Evolutionary conservation across 306 rosid genomes (phyloP).

Genomic region (Pterocarpus santalinus): DNA sequence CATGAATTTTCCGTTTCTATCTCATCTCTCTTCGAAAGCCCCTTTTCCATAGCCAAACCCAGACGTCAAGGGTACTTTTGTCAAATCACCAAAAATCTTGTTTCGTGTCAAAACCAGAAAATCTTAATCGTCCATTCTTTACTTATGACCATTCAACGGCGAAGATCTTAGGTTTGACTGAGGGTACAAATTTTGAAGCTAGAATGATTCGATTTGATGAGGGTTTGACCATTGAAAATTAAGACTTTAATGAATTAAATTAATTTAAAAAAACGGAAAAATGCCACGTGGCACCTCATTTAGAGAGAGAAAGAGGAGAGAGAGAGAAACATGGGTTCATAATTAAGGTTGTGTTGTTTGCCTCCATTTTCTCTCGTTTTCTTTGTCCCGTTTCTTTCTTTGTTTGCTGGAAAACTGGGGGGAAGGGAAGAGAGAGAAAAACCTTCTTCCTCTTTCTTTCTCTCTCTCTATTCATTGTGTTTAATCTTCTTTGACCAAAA

Average conservation of each 20-base stretch:
- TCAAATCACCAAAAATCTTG: background rate
- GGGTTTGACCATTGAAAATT: constrained; percentile 57
- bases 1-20: constrained; percentile 44
- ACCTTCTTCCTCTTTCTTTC: constrained; percentile 47
- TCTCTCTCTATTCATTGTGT: constrained; percentile 49
- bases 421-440: constrained; percentile 57
- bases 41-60: background rate
- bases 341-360: constrained; percentile 33
- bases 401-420: constrained; percentile 44
- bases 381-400: background rate
- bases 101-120: constrained; percentile 33
- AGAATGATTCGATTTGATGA: constrained; percentile 59
- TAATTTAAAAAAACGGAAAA: constrained; percentile 27
- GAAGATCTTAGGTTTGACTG: constrained; percentile 49
- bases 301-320: constrained; percentile 18
- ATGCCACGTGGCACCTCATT: constrained; percentile 56
- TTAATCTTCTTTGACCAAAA: background rate
- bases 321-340: constrained; percentile 37
- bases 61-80: constrained; percentile 4
- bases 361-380: constrained; percentile 41
- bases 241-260: background rate
- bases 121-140: constrained; percentile 36
- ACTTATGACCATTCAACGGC: constrained; percentile 27
- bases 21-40: constrained; percentile 24
- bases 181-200: constrained; percentile 53